A percentile compares a stretch with the other conserved stretches of the same genome.
These are phyloP conservation scores for Claviceps arundinis DNA, from an alignment of 2,329 filamentous ascomycete species.

Conservation along the genomic window DNA sequence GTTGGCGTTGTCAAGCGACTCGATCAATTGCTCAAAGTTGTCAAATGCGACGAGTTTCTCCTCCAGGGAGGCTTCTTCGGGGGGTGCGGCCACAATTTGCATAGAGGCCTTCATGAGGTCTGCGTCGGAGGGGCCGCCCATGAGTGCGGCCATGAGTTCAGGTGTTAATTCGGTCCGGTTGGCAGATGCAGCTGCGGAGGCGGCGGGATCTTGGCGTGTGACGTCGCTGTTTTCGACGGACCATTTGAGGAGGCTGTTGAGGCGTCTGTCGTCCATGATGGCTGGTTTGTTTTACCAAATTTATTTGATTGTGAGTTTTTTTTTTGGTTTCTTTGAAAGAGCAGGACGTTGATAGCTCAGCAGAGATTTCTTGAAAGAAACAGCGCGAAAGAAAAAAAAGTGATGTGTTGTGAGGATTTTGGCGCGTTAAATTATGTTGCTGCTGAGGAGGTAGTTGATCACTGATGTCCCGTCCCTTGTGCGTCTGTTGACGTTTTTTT, in stretches of 20 bases:
- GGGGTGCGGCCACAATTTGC: constrained; percentile 52
- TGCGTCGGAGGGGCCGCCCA: constrained; percentile 77
- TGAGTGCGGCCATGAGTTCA: constrained; percentile 59
- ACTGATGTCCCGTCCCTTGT: too few species aligned
- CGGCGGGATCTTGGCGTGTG: constrained; percentile 15
- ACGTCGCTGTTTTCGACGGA: constrained; percentile 38
- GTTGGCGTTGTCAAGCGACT: constrained; percentile 93
- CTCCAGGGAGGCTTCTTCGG: constrained; percentile 52
- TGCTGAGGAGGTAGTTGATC: too few species aligned
- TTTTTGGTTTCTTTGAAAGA: neutral
- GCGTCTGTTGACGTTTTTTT: neutral
- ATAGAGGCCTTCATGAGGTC: constrained; percentile 84
- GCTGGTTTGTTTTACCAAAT: neutral
- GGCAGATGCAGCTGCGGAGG: constrained; percentile 18
- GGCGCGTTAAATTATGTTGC: too few species aligned
- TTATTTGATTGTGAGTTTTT: neutral
- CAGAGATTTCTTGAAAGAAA: too few species aligned
- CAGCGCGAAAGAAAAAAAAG: too few species aligned
- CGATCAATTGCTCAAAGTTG: constrained; percentile 88
- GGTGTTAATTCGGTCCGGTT: constrained; percentile 41
- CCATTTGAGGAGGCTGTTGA: constrained; percentile 75
- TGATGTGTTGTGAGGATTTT: neutral
- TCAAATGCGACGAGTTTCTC: constrained; percentile 78
- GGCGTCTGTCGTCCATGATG: constrained; percentile 29
- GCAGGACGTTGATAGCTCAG: too few species aligned